These are phyloP conservation scores for Asterophora lycoperdoides DNA, from an alignment of 768 basidiomycete genomes.

Conservation along the genomic window DNA sequence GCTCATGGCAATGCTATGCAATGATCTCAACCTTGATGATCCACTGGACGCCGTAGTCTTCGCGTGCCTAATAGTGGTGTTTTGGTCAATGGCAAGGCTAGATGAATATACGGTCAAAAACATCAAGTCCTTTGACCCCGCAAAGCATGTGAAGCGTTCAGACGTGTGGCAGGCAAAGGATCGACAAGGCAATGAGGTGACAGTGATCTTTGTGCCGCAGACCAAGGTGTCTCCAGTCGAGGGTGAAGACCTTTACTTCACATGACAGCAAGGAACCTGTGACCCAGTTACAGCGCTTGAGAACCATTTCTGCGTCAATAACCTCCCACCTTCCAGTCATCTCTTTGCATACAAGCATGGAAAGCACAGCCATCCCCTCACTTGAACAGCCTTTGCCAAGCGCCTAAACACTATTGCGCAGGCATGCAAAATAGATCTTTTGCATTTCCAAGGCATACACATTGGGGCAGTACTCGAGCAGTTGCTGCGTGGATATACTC, in stretches of 20 bases:
- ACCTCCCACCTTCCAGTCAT: not conserved
- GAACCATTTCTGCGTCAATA: slow-evolving; percentile 17
- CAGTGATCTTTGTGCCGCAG: slow-evolving; percentile 10
- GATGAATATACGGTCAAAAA: slow-evolving; percentile 7
- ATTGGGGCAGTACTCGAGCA: slow-evolving; percentile 25
- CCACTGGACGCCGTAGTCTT: too few relatives aligned
- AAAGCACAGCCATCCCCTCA: slow-evolving; percentile 13
- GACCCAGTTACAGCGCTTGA: slow-evolving; percentile 10
- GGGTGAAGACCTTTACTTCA: slow-evolving; percentile 18
- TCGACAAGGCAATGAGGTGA: slow-evolving; percentile 7
- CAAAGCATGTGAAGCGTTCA: slow-evolving; percentile 15
- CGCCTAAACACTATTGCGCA: slow-evolving; percentile 5
- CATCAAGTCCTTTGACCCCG: slow-evolving; percentile 10
- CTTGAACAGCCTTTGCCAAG: slow-evolving; percentile 16
- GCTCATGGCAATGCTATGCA: too few relatives aligned
- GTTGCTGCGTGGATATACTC: slow-evolving; percentile 17
- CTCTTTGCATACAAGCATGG: slow-evolving; percentile 10
- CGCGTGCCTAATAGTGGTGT: too few relatives aligned
- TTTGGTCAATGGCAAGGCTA: slow-evolving; percentile 12
- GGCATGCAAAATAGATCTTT: not conserved
- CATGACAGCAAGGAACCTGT: slow-evolving; percentile 5
- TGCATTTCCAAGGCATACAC: slow-evolving; percentile 24
- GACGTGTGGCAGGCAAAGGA: slow-evolving; percentile 4
- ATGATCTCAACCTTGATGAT: too few relatives aligned
- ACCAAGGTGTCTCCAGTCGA: slow-evolving; percentile 12